Conservation (phyloP, 345 rosid genomes). For the Euphorbia lathyris region DNA sequence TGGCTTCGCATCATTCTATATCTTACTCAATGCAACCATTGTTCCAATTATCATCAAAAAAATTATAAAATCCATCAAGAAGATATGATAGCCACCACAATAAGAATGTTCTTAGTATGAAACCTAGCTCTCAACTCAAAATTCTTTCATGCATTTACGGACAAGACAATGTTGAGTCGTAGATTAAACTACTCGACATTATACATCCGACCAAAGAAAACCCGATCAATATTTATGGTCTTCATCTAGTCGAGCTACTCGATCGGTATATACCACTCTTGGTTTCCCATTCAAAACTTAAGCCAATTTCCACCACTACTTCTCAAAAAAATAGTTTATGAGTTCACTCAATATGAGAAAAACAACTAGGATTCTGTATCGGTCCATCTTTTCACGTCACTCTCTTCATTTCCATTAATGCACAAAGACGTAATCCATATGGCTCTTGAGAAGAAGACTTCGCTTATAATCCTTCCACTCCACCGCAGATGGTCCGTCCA, state of each 20-base stretch:
- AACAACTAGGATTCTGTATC: conserved; percentile 13
- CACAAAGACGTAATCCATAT: conserved; percentile 55
- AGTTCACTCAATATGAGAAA: conserved; percentile 24
- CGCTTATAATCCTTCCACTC: conserved; percentile 55
- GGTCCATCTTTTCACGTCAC: conserved; percentile 32
- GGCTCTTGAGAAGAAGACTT: conserved; percentile 43
- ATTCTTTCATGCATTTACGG: conserved; percentile 36
- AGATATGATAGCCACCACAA: conserved; percentile 22
- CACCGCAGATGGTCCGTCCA: conserved; percentile 46
- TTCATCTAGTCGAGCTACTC: conserved; percentile 36
- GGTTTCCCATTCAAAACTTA: conserved; percentile 19
- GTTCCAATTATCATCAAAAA: conserved; percentile 30
- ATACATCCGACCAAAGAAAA: conserved; percentile 19
- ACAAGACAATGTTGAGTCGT: conserved; percentile 24
- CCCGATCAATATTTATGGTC: conserved; percentile 25
- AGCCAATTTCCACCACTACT: not conserved
- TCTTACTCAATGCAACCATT: conserved; percentile 17
- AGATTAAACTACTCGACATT: conserved; percentile 32
- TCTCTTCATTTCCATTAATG: conserved; percentile 47
- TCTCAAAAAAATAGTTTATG: conserved; percentile 26
- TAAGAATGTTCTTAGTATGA: conserved; percentile 25
- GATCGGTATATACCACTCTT: conserved; percentile 35
- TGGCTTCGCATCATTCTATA: conserved; percentile 12
- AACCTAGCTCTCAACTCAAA: conserved; percentile 25
- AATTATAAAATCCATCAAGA: conserved; percentile 36